phyloP scores from a whole-genome alignment of 257 asterid genomes.

The Solanum lignicaule region DNA sequence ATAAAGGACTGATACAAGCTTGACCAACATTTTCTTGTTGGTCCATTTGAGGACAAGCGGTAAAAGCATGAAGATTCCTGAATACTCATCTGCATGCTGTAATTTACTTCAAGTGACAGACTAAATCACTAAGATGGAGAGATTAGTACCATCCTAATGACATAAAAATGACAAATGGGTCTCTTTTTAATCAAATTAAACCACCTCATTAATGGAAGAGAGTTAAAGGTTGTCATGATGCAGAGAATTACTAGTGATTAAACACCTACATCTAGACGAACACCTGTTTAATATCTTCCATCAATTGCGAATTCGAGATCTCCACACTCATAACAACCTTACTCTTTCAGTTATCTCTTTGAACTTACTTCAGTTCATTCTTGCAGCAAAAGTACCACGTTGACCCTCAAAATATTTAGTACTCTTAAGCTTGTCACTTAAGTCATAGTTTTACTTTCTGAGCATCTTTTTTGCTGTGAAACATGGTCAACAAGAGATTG shows the following conservation, averaged over 20 bases:
- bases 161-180: not conserved
- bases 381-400: not conserved
- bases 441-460: not conserved
- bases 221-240: not conserved
- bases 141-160: not conserved
- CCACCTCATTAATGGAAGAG: not conserved
- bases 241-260: not conserved
- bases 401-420: not conserved
- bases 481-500: not conserved
- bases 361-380: not conserved
- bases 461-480: not conserved
- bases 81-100: not conserved
- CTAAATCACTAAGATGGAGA: not conserved
- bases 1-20: not conserved
- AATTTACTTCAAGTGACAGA: not conserved
- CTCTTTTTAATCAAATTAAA: not conserved
- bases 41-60: not conserved
- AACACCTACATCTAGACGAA: not conserved
- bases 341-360: not conserved
- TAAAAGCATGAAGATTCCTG: not conserved
- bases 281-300: not conserved
- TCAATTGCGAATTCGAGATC: not conserved
- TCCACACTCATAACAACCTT: not conserved
- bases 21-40: not conserved
- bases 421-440: not conserved